Evolutionary conservation across 495 filamentous ascomycete genomes (phyloP).

Genomic region (Podospora tetraspora): DNA sequence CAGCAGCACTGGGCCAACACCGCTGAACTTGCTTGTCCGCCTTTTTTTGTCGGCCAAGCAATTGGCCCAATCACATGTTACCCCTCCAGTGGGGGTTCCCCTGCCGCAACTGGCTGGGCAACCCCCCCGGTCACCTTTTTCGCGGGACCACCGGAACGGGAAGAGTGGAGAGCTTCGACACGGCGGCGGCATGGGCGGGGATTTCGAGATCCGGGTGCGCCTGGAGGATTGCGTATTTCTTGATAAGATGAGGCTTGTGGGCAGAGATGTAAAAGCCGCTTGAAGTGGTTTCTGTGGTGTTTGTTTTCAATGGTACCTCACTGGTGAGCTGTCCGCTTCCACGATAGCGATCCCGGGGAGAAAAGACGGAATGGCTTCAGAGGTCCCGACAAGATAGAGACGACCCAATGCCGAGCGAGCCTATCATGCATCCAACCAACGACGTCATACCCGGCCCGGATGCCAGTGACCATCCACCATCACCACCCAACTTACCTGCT

Average conservation of each 20-base stretch:
- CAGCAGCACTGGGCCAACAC: neutral
- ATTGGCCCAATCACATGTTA: slow-evolving; percentile 3
- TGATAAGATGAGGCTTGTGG: neutral
- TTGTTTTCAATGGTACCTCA: neutral
- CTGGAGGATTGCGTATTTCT: neutral
- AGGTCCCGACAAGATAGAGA: neutral
- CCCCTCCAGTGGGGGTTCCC: slow-evolving; percentile 1
- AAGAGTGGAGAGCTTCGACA: neutral
- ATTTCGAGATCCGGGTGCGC: too few relatives aligned
- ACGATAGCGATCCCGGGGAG: neutral
- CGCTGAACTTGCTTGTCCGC: neutral
- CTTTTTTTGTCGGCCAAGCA: neutral
- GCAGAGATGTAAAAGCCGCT: neutral
- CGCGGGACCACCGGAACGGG: neutral
- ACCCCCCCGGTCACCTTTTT: neutral
- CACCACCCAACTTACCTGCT: neutral
- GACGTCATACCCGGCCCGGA: neutral
- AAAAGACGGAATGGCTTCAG: neutral
- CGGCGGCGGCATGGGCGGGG: neutral
- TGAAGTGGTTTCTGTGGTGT: too few relatives aligned
- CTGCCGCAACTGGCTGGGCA: too few relatives aligned
- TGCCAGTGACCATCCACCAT: neutral
- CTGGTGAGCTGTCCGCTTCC: neutral
- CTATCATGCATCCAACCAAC: neutral
- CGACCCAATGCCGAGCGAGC: neutral